Base-by-base conservation (phyloP, 2,329 filamentous ascomycete species). In the Didymella glomerata region DNA sequence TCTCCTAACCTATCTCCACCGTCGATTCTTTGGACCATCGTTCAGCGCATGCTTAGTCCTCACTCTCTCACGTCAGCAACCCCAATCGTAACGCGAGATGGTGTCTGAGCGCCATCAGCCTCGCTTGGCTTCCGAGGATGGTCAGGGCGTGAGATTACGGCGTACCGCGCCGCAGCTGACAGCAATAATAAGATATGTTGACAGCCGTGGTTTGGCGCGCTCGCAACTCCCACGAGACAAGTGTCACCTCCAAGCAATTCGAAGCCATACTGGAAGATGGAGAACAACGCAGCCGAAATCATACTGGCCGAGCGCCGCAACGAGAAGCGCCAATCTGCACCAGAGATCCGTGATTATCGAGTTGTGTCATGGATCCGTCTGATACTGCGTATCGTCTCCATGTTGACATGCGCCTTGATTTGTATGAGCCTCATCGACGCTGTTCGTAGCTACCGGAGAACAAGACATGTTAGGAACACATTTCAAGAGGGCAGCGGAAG, bases 401-500 rank as follows among this genome's bases (percentile, higher is more conserved):
- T 62, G 4, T 41, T 56, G 10, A 48, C 54, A 9, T 63, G 62
- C 18, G 48, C 54, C 4, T 48, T 55, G 11, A 65, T 68, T 16
- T 41, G 47, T 4, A 55, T 54, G 16, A 57, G 60, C 20, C 50
- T 68, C 13, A 24, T 61, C 4, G 57, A 65, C 10, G 47, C 57
- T 11, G 48, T 67, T 10, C 41, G 44, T 11, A 54, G 36, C 16
- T 62, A 62, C 40, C 49, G 30, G 8, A 61, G 53, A 18, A 68
- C 64, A 7, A 61, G 55, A 22, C 38, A 65, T 30, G 44, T 61
- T 18, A 61, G 52, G 22, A 60, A 59, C n/a, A 45, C 57, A n/a
- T 68, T 57, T 16, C 57, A 40, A 1, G 61, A 61, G 28, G 66
- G 64, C 5, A 66, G 61, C 20, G 66, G 66, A 22, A 61, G 48